phyloP scores from a whole-genome alignment of 78 protist species.

The Dictyostelium firmibasis region DNA sequence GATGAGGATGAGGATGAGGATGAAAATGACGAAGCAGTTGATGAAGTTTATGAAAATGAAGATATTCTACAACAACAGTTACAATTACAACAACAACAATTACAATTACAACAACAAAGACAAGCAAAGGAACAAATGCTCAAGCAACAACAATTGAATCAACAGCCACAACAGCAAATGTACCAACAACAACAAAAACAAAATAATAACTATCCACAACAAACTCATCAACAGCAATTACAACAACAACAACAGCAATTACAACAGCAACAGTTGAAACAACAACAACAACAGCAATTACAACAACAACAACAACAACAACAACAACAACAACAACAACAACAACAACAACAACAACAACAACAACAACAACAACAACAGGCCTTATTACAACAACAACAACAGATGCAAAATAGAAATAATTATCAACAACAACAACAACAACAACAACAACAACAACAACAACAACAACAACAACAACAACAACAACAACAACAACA shows the following conservation, averaged over 20 bases:
- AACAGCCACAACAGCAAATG: not conserved
- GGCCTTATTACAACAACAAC: not conserved
- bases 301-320: not conserved
- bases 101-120: not conserved
- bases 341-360: not conserved
- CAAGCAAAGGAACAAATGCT: not conserved
- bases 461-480: not conserved
- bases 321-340: not conserved
- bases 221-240: not conserved
- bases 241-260: not conserved
- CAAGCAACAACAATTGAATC: constrained; percentile 4
- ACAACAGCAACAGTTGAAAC: not conserved
- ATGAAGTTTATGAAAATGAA: not conserved
- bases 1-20: not conserved
- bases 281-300: not conserved
- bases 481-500: constrained; percentile 1
- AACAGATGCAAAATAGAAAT: constrained; percentile 1
- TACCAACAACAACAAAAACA: not conserved
- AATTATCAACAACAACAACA: not conserved
- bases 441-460: not conserved
- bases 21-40: not conserved
- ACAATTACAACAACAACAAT: not conserved
- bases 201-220: not conserved
- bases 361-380: not conserved
- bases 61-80: not conserved